Evolutionary conservation across 2,329 filamentous ascomycete genomes (phyloP).

Genomic region (Ophiocordyceps camponoti-floridani): DNA sequence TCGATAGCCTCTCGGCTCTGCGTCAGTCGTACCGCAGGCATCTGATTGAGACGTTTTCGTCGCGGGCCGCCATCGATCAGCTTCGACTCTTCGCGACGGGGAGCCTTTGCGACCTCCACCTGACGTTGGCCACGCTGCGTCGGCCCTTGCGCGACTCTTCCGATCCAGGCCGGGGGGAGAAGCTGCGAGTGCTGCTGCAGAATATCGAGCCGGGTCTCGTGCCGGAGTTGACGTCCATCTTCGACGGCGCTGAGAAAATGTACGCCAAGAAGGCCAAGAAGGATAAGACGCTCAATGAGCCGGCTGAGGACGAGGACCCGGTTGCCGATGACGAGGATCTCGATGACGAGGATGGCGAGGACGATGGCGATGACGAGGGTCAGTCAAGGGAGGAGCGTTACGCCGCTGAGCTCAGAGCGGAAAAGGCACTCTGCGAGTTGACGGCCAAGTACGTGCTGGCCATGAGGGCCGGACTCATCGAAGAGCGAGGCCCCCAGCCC

Average conservation of each 20-base stretch:
- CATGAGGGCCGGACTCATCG: conserved; percentile 57
- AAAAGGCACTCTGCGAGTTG: conserved; percentile 73
- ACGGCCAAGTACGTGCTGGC: conserved; percentile 72
- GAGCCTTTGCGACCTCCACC: conserved; percentile 65
- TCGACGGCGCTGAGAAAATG: conserved; percentile 56
- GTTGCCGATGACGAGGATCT: conserved; percentile 41
- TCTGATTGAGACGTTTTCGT: conserved; percentile 51
- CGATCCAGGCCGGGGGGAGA: conserved; percentile 9
- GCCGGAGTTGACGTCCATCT: conserved; percentile 57
- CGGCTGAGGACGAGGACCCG: conserved; percentile 56
- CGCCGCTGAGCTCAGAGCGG: conserved; percentile 53
- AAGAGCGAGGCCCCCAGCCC: conserved; percentile 38
- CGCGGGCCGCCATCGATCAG: conserved; percentile 53
- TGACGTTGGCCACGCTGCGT: conserved; percentile 58
- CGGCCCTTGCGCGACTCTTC: conserved; percentile 25
- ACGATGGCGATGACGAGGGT: conserved; percentile 36
- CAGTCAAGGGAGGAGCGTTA: conserved; percentile 39
- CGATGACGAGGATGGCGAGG: conserved; percentile 33
- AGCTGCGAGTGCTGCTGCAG: conserved; percentile 34
- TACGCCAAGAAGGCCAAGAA: conserved; percentile 55
- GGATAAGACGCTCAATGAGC: conserved; percentile 36
- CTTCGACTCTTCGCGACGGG: conserved; percentile 60
- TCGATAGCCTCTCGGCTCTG: conserved; percentile 40
- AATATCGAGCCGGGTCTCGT: conserved; percentile 46
- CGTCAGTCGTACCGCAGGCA: conserved; percentile 41